These are phyloP conservation scores for Stemphylium beticola DNA, from an alignment of 2,329 filamentous ascomycete genomes.

Conservation along the genomic window DNA sequence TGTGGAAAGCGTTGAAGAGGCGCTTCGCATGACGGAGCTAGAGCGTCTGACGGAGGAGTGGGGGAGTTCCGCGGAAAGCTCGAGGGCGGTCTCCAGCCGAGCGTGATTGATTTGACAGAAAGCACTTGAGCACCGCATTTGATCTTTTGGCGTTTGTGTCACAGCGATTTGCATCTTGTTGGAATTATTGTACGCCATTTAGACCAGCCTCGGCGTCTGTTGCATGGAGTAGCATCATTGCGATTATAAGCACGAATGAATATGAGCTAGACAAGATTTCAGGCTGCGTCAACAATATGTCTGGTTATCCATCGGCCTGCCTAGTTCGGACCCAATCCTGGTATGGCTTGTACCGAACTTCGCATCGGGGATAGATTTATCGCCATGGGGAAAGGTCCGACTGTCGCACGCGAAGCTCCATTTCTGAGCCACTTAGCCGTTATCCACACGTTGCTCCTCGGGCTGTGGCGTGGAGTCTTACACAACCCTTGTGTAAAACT, in stretches of 20 bases:
- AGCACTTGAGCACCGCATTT: not conserved
- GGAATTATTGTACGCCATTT: no score
- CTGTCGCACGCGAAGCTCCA: not conserved
- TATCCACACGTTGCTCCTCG: not conserved
- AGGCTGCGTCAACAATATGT: no score
- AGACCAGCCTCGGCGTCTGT: no score
- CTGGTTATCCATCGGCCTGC: no score
- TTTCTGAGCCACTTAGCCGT: not conserved
- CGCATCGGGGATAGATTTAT: no score
- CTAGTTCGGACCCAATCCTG: no score
- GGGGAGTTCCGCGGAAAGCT: constrained; percentile 33
- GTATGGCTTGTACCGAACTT: no score
- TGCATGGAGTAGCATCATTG: no score
- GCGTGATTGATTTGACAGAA: not conserved
- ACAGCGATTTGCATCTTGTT: not conserved
- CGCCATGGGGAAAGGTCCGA: not conserved
- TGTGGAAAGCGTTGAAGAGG: constrained; percentile 82
- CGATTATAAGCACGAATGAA: no score
- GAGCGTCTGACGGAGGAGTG: constrained; percentile 60
- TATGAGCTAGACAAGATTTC: no score
- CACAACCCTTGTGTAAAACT: no score
- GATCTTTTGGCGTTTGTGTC: not conserved
- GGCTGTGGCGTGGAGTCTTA: no score
- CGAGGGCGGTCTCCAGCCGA: constrained; percentile 20
- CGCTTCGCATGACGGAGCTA: constrained; percentile 78